phyloP scores from a whole-genome alignment of 116 monocot species.

The Iris pallida region DNA sequence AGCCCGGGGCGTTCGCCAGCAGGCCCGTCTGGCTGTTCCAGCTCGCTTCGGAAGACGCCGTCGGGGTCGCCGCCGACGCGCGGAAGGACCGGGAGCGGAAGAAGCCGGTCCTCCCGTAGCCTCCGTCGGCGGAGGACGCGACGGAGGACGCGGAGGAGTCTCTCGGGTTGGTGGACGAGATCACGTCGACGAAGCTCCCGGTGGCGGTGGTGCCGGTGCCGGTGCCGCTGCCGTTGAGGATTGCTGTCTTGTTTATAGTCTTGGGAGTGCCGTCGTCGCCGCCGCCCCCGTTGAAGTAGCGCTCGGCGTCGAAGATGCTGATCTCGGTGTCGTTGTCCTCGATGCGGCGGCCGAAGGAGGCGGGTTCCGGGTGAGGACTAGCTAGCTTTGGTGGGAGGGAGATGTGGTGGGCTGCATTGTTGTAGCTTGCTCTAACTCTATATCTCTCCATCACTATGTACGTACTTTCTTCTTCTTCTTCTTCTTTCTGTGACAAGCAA shows the following conservation, averaged over 20 bases:
- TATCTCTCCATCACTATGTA: slow-evolving; percentile 4
- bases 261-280: not conserved
- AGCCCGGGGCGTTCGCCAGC: slow-evolving; percentile 2
- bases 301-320: slow-evolving; percentile 63
- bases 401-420: slow-evolving; percentile 13
- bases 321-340: slow-evolving; percentile 29
- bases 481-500: too few relatives aligned
- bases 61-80: slow-evolving; percentile 8
- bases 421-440: slow-evolving; percentile 2
- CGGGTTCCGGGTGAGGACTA: not conserved
- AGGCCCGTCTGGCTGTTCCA: slow-evolving; percentile 29
- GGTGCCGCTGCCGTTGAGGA: too few relatives aligned
- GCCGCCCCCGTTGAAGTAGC: slow-evolving; percentile 40
- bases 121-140: too few relatives aligned
- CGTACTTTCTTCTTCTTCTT: too few relatives aligned
- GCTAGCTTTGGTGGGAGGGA: slow-evolving; percentile 8
- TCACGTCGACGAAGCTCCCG: too few relatives aligned
- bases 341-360: not conserved
- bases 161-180: too few relatives aligned
- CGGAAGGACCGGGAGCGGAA: not conserved
- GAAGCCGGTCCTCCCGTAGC: too few relatives aligned
- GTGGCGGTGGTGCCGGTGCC: too few relatives aligned
- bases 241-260: not conserved
- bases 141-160: too few relatives aligned
- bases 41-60: slow-evolving; percentile 20